Percentiles rank a stretch among this genome's conserved stretches.
phyloP scores from a whole-genome alignment of 2,329 filamentous ascomycete species.

The Bipolaris bicolor region DNA sequence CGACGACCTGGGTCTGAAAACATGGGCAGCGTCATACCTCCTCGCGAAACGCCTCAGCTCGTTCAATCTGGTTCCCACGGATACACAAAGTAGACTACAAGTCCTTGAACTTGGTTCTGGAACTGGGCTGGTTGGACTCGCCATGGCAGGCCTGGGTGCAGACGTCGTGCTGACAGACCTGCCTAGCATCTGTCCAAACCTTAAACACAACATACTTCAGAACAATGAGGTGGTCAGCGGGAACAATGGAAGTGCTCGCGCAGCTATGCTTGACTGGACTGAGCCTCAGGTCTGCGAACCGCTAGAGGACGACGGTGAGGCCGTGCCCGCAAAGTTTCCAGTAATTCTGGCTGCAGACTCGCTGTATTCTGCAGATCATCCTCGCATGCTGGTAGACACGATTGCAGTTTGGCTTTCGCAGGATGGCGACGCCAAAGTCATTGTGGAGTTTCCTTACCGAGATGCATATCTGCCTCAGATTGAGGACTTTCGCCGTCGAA shows the following conservation, averaged over 20 bases:
- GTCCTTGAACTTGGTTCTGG: constrained; percentile 85
- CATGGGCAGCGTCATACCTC: constrained; percentile 90
- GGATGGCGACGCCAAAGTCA: constrained; percentile 64
- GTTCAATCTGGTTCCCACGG: constrained; percentile 31
- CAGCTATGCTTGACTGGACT: constrained; percentile 76
- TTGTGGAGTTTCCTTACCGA: constrained; percentile 82
- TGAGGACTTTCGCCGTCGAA: constrained; percentile 64
- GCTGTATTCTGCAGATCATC: constrained; percentile 85
- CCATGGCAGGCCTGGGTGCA: constrained; percentile 74
- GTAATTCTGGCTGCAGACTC: constrained; percentile 85
- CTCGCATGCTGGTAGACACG: constrained; percentile 72
- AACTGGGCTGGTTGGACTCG: constrained; percentile 87
- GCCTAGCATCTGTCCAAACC: constrained; percentile 80
- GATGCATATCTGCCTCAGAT: constrained; percentile 72
- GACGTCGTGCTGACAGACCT: constrained; percentile 81
- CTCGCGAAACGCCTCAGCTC: constrained; percentile 72
- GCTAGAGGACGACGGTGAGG: constrained; percentile 13
- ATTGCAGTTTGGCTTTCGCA: constrained; percentile 71
- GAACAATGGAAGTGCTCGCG: constrained; percentile 63
- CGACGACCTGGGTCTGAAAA: constrained; percentile 90
- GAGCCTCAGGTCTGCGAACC: constrained; percentile 60
- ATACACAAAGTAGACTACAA: constrained; percentile 17
- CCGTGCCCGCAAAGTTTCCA: constrained; percentile 44
- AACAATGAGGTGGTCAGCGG: constrained; percentile 65
- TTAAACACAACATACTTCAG: constrained; percentile 71